phyloP scores from a whole-genome alignment of 2,329 filamentous ascomycete species.

The Acephala macrosclerotiorum region DNA sequence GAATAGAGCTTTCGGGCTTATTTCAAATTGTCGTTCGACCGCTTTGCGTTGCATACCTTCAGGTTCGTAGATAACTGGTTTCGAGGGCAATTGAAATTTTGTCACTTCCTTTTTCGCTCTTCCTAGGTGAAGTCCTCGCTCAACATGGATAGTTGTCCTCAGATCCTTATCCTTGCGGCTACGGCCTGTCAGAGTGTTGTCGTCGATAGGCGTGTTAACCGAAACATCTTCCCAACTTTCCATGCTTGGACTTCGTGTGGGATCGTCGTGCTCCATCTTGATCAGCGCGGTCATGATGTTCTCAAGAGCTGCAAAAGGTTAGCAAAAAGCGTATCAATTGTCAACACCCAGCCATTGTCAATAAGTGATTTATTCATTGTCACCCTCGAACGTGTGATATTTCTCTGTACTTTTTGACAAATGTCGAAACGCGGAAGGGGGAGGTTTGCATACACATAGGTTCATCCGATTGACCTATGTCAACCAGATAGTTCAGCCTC shows the following conservation, averaged over 20 bases:
- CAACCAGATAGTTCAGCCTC: slow-evolving; percentile 84
- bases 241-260: slow-evolving; percentile 71
- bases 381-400: not conserved
- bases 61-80: slow-evolving; percentile 85
- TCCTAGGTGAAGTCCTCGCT: slow-evolving; percentile 63
- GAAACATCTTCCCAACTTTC: slow-evolving; percentile 93
- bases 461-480: slow-evolving; percentile 77
- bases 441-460: slow-evolving; percentile 55
- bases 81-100: slow-evolving; percentile 83
- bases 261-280: slow-evolving; percentile 72
- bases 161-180: slow-evolving; percentile 56
- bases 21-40: slow-evolving; percentile 83
- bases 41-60: slow-evolving; percentile 79
- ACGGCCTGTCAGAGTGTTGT: slow-evolving; percentile 54
- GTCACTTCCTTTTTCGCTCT: slow-evolving; percentile 41
- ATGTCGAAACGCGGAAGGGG: not conserved
- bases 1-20: slow-evolving; percentile 93
- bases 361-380: not conserved
- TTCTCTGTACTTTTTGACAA: not conserved
- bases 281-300: slow-evolving; percentile 76
- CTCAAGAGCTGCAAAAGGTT: slow-evolving; percentile 55
- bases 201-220: slow-evolving; percentile 64
- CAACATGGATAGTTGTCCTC: slow-evolving; percentile 65
- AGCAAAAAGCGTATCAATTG: slow-evolving; percentile 2
- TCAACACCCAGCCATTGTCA: not conserved